Base-by-base conservation (phyloP, 2,329 filamentous ascomycete genomes). In the Ascosphaera acerosa region DNA sequence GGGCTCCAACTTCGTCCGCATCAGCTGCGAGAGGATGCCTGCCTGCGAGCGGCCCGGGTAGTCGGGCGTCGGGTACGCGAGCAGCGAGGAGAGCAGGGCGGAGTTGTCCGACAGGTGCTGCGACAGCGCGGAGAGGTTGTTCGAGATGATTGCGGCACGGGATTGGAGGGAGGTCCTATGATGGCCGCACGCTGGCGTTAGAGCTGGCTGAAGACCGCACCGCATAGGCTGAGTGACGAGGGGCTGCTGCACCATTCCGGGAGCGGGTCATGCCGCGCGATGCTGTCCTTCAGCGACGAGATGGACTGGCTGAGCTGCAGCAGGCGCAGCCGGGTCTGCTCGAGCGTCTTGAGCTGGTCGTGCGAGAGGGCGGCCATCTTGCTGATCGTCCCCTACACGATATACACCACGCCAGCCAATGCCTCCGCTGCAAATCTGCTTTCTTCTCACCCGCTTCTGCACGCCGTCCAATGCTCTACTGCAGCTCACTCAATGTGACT, bases 1-100 rank as follows among this genome's bases (percentile, higher is more conserved):
- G 0, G 77, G 76, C 40, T 87, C 78, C 30, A 81, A 62, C 47
- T 87, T 87, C 52, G 87, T 89, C 23, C 78, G 71, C 18, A 89
- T 57, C 2, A 90, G 58, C 41, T 73, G 66, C 16, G 65, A 59
- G 1, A 84, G 60, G 3, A 77, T 59, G 30, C 46, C 43, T 9
- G 20, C 9, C 35, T 77, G 69, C 4, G 63, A 71, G 41, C 64
- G 70, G 22, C 67, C 73, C 3, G 68, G 80, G 51, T 66, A 87
- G 47, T 70, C 70, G 2, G 77, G 75, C 9, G 71, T 68, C 0
- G 80, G 80, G 45, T 76, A 78, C 15, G 76, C 65, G 38, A 76
- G 72, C 32, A 78, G 61, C 33, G 68, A 66, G 34, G 61, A 62
- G 37, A 89, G 68, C 29, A 80, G 62, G 26, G 71, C 62, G 25